Base-by-base conservation (phyloP, 164 flowering plant species). In the Chloranthus sessilifolius region DNA sequence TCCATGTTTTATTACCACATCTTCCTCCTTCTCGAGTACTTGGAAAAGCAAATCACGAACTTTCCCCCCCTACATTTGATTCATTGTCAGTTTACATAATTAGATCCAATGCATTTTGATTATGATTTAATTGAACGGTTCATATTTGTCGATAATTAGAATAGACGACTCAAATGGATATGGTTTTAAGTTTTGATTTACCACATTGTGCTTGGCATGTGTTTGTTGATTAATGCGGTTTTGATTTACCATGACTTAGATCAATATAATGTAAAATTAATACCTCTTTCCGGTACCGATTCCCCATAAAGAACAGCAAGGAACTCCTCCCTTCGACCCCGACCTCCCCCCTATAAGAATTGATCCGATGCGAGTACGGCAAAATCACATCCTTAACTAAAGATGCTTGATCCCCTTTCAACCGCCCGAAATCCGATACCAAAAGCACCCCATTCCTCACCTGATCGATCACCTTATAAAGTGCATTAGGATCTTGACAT, bases 401-500 rank as follows among this genome's bases (percentile, higher is more conserved):
- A 0, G 99, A 92, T 2, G 83, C 95, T 60, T 86, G 96, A 53
- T 84, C 83, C 0, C 60, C 29, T 38, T 75, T 72, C 67, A 84
- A 52, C 73, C 99, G 65, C 58, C 99, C 99, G 26, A 92, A 92
- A 80, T 92, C 97, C 11, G 97, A 80, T 24, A 92, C 74, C 39
- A 92, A 59, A 62, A 92, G 52, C 10, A 88, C 75, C 49, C 88
- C 86, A 59, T 88, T 84, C 77, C 77, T 86, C 23, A 88, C 68
- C 52, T 73, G 50, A 47, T 92, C 95, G 24, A 92, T 31, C 38
- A 88, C 84, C 52, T 69, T 74, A 56, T 74, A 88, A 52, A 92
- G 57, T 0, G 97, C 99, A 62, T 92, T 88, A 2, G 99, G 97
- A 65, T 92, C 96, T 60, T 85, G 94, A 38, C 95, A 86, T 27